Evolutionary conservation across 2,329 filamentous ascomycete species (phyloP).

Genomic region (Xylaria arbuscula): DNA sequence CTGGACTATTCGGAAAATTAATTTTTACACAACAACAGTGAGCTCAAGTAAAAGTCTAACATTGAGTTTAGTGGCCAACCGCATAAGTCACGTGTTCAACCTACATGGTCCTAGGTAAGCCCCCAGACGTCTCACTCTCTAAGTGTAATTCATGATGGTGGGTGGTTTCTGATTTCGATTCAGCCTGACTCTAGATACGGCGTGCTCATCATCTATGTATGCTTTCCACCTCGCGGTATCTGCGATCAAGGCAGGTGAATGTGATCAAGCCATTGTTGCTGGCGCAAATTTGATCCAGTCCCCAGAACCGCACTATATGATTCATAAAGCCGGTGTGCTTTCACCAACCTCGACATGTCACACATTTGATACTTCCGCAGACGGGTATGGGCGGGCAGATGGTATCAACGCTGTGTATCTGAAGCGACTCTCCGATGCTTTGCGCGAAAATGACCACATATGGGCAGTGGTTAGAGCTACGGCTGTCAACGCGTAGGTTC

Average conservation of each 20-base stretch:
- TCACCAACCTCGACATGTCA: constrained; percentile 45
- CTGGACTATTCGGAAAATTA: no score
- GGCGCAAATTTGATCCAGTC: constrained; percentile 42
- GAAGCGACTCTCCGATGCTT: constrained; percentile 45
- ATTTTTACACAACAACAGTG: no score
- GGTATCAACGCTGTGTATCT: constrained; percentile 7
- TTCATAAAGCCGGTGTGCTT: constrained; percentile 48
- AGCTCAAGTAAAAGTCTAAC: no score
- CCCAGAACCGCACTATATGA: constrained; percentile 39
- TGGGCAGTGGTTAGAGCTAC: constrained; percentile 33
- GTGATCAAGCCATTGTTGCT: constrained; percentile 44
- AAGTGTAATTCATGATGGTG: no score
- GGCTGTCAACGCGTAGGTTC: constrained; percentile 39
- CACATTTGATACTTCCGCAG: constrained; percentile 8
- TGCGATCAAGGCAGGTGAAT: constrained; percentile 39
- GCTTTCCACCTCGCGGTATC: constrained; percentile 39
- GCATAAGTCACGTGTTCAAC: constrained; percentile 49
- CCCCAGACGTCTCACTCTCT: no score
- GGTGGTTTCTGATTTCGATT: no score
- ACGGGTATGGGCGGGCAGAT: constrained; percentile 6
- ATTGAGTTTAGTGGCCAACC: constrained; percentile 39
- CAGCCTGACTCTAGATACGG: constrained; percentile 50
- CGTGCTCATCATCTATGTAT: constrained; percentile 51
- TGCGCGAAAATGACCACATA: constrained; percentile 44
- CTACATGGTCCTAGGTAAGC: constrained; percentile 50